phyloP scores from a whole-genome alignment of 2,329 filamentous ascomycete genomes.

The Colletotrichum caudatum region DNA sequence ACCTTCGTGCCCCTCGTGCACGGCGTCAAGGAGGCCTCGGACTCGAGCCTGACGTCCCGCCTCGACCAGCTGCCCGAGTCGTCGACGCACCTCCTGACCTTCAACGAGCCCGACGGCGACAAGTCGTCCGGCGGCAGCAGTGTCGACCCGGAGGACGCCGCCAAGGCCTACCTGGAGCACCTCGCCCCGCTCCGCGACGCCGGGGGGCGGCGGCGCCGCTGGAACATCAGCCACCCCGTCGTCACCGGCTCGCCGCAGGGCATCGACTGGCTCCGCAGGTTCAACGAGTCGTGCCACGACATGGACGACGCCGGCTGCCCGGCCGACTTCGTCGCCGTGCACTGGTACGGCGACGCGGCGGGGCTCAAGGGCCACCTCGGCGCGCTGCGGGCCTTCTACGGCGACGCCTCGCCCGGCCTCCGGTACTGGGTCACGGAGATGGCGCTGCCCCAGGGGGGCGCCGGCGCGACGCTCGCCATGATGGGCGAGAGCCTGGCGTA shows the following conservation, averaged over 20 bases:
- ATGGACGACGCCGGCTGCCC: slow-evolving; percentile 55
- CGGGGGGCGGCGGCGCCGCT: slow-evolving; percentile 45
- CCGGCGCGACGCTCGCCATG: slow-evolving; percentile 53
- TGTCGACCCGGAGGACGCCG: slow-evolving; percentile 55
- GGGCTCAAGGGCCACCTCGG: slow-evolving; percentile 53
- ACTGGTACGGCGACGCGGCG: slow-evolving; percentile 55
- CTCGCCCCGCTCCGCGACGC: slow-evolving; percentile 50
- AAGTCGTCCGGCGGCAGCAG: slow-evolving; percentile 54
- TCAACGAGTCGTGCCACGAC: slow-evolving; percentile 56
- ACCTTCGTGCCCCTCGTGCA: slow-evolving; percentile 56
- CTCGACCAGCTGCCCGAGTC: slow-evolving; percentile 49
- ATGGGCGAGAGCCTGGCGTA: slow-evolving; percentile 55
- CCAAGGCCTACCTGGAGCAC: slow-evolving; percentile 52
- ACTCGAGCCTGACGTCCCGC: slow-evolving; percentile 45
- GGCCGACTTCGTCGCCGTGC: slow-evolving; percentile 55
- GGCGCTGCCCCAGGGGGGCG: slow-evolving; percentile 51
- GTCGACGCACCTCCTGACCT: slow-evolving; percentile 55
- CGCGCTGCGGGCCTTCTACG: slow-evolving; percentile 53
- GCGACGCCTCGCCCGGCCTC: slow-evolving; percentile 43
- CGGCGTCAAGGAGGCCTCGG: slow-evolving; percentile 50
- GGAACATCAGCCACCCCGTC: slow-evolving; percentile 56
- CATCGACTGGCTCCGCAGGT: slow-evolving; percentile 54
- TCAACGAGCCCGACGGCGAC: slow-evolving; percentile 58
- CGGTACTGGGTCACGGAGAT: slow-evolving; percentile 57
- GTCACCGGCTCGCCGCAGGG: slow-evolving; percentile 55